Base-by-base conservation (phyloP, 208 protist genomes). In the Hexamita inflata region DNA sequence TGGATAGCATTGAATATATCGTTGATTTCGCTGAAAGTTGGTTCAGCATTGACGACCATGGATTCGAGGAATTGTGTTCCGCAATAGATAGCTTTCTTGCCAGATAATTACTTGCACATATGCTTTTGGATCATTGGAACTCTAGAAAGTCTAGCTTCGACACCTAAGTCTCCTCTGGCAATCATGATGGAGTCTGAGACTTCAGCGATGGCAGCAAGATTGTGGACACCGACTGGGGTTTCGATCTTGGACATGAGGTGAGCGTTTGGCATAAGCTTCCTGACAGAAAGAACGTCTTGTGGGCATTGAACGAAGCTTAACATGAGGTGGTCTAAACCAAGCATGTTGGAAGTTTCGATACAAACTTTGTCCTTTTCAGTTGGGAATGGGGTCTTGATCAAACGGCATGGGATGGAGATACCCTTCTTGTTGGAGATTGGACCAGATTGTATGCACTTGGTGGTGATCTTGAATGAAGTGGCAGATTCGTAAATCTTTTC, bases 11-110 rank as follows among this genome's bases (percentile, higher is more conserved):
- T 77, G 11, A 78, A 78, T 57, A 82, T 75, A 34, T 83, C 80
- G 0, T 59, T 58, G n/a, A 74, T 77, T 67, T 85, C 80, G 13
- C 80, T 80, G 30, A 75, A 49, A 32, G 82, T 84, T 0, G 82
- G 82, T n/a, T 68, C 60, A 13, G 57, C 58, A 49, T 40, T 74
- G 34, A 30, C 19, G 67, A 82, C 83, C 75, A 84, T 80, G 0
- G 74, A 80, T 76, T 85, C 81, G 40, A 84, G 77, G 75, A 84
- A 78, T 77, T 84, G 82, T 32, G 81, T 85, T n/a, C n/a, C 38
- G 82, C 81, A 40, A 78, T 77, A 45, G 81, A 77, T n/a, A 75
- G 24, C 61, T 80, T 58, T 34, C 30, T 34, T 26, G 39, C 39
- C 32, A 45, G 64, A 7, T 70, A 45, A n/a, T 4, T 19, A 4